Percentiles rank a stretch among this genome's conserved stretches.
These are phyloP conservation scores for Aureobasidium sp. DNA, from an alignment of 2,329 filamentous ascomycete genomes.

Conservation along the genomic window DNA sequence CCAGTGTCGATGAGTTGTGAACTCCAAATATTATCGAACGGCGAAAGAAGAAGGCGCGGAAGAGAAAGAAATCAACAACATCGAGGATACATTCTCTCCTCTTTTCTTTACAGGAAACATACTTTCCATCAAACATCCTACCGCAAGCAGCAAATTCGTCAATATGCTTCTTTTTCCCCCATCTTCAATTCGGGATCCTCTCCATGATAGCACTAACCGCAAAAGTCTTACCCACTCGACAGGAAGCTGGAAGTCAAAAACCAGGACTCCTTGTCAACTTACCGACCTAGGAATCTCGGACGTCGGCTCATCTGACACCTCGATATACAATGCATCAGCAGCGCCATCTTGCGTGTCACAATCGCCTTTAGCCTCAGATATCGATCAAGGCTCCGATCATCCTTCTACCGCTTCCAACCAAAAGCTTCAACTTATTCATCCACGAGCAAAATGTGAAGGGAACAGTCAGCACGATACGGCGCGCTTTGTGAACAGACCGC, in stretches of 20 bases:
- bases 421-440: not conserved
- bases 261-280: not conserved
- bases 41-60: too few relatives aligned
- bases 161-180: conserved; percentile 15
- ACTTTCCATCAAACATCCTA: conserved; percentile 3
- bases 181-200: conserved; percentile 15
- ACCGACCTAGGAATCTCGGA: conserved; percentile 3
- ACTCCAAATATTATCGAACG: too few relatives aligned
- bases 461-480: conserved; percentile 9
- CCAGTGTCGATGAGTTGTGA: too few relatives aligned
- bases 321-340: conserved; percentile 14
- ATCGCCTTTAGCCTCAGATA: not conserved
- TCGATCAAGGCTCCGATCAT: not conserved
- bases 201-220: conserved; percentile 10
- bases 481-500: conserved; percentile 25
- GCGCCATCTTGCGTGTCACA: not conserved
- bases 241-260: not conserved
- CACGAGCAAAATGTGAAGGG: conserved; percentile 5
- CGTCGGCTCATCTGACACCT: not conserved
- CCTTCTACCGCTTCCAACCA: not conserved
- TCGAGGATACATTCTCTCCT: too few relatives aligned
- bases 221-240: not conserved
- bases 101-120: too few relatives aligned
- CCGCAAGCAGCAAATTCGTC: conserved; percentile 5
- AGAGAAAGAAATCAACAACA: too few relatives aligned